Percentiles rank a stretch among this genome's conserved stretches.
These are phyloP conservation scores for Lupinus albus DNA, from an alignment of 306 rosid genomes.

Conservation along the genomic window DNA sequence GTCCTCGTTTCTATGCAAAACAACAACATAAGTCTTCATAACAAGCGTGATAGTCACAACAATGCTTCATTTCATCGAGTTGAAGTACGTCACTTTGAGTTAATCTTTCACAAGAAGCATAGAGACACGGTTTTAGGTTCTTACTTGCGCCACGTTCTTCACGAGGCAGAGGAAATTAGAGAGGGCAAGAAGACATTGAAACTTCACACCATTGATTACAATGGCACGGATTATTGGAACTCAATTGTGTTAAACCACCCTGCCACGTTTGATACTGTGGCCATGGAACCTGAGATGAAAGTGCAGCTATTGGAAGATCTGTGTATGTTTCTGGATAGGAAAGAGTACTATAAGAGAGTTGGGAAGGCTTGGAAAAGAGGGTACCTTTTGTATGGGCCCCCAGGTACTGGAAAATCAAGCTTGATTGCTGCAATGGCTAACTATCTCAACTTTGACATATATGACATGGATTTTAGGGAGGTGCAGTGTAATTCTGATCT, in stretches of 20 bases:
- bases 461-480: conserved; percentile 63
- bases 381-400: conserved; percentile 58
- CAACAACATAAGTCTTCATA: conserved; percentile 24
- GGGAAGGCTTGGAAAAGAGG: conserved; percentile 71
- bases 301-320: conserved; percentile 49
- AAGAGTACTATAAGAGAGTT: conserved; percentile 58
- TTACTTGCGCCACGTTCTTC: conserved; percentile 51
- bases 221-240: conserved; percentile 57
- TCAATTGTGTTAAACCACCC: conserved; percentile 58
- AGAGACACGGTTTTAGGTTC: conserved; percentile 48
- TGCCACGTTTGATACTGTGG: conserved; percentile 52
- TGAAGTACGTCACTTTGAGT: conserved; percentile 49
- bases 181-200: conserved; percentile 52
- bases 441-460: conserved; percentile 56
- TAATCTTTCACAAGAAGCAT: conserved; percentile 52
- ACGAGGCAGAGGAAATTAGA: conserved; percentile 37
- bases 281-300: conserved; percentile 54
- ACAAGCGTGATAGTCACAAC: conserved; percentile 21
- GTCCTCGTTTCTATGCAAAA: conserved; percentile 40
- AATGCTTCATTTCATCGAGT: background rate
- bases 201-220: conserved; percentile 59
- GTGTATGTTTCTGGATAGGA: conserved; percentile 46
- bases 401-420: conserved; percentile 65
- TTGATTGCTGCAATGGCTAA: conserved; percentile 67
- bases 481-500: conserved; percentile 64